These are phyloP conservation scores for Apiotrichum domesticum DNA, from an alignment of 1,284 basidiomycete species.

Conservation along the genomic window DNA sequence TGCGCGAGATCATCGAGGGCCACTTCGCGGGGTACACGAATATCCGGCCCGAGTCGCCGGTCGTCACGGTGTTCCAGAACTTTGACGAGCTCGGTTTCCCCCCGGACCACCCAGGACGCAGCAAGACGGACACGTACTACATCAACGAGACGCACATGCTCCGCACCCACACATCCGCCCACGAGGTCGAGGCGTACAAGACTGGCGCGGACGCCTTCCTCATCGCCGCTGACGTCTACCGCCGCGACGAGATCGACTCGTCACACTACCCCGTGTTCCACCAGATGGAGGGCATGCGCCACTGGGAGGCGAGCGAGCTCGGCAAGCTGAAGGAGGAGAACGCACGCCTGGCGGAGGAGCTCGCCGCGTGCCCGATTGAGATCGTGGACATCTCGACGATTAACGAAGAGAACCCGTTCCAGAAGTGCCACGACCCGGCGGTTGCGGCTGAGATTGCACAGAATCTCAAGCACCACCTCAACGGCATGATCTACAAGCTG, in stretches of 20 bases:
- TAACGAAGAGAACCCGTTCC: conserved; percentile 70
- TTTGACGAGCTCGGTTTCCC: conserved; percentile 97
- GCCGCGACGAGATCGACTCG: conserved; percentile 95
- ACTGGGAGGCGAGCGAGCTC: conserved; percentile 55
- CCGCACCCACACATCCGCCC: conserved; percentile 94
- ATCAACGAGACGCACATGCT: conserved; percentile 85
- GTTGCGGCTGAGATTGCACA: conserved; percentile 66
- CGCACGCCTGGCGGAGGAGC: conserved; percentile 55
- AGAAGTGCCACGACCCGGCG: conserved; percentile 65
- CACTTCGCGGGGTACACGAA: conserved; percentile 56
- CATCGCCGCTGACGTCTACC: conserved; percentile 95
- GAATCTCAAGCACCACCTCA: conserved; percentile 88
- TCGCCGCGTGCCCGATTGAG: conserved; percentile 65
- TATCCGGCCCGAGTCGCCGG: conserved; percentile 64
- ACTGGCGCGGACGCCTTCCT: conserved; percentile 75
- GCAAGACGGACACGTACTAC: conserved; percentile 90
- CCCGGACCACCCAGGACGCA: conserved; percentile 84
- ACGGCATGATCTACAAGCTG: conserved; percentile 74
- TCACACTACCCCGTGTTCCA: conserved; percentile 98
- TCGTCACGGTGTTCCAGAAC: conserved; percentile 87
- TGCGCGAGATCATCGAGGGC: conserved; percentile 75
- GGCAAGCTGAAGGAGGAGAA: conserved; percentile 47
- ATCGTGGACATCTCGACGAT: conserved; percentile 81
- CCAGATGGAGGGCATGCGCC: conserved; percentile 91
- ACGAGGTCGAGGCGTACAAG: conserved; percentile 88